Evolutionary conservation across 1,139 yeast genomes (phyloP).

Genomic region (Pichia sp.): DNA sequence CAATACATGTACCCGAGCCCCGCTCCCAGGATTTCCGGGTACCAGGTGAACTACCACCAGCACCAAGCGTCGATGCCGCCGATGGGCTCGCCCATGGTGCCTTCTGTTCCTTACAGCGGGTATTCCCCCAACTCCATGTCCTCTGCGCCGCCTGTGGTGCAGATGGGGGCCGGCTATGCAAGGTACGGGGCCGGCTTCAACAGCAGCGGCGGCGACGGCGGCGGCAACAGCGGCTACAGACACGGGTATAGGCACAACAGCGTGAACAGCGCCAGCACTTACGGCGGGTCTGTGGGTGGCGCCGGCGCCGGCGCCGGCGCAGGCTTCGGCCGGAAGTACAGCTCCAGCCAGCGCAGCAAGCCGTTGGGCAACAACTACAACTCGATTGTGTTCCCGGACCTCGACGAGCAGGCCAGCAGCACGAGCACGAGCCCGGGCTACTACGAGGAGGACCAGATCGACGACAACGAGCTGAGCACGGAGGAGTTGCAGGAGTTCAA

Average conservation of each 20-base stretch:
- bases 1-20: background rate
- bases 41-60: background rate
- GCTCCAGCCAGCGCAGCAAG: background rate
- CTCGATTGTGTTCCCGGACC: constrained; percentile 26
- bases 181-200: background rate
- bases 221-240: background rate
- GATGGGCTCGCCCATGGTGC: background rate
- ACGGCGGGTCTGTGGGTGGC: background rate
- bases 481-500: constrained; percentile 23
- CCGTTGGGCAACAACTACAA: constrained; percentile 27
- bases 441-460: constrained; percentile 10
- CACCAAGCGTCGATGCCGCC: background rate
- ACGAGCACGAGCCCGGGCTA: background rate
- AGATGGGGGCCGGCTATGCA: background rate
- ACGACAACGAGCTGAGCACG: constrained; percentile 22
- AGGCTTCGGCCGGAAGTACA: background rate
- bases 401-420: constrained; percentile 18
- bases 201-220: background rate
- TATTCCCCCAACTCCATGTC: background rate
- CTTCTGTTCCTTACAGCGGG: background rate
- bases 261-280: too few species aligned
- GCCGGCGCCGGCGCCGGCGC: background rate
- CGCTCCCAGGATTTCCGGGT: background rate
- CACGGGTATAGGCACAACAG: too few species aligned
- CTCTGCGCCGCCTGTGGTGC: background rate